Evolutionary conservation across 2,329 filamentous ascomycete genomes (phyloP).

Genomic region (Pestalotiopsis sp.): DNA sequence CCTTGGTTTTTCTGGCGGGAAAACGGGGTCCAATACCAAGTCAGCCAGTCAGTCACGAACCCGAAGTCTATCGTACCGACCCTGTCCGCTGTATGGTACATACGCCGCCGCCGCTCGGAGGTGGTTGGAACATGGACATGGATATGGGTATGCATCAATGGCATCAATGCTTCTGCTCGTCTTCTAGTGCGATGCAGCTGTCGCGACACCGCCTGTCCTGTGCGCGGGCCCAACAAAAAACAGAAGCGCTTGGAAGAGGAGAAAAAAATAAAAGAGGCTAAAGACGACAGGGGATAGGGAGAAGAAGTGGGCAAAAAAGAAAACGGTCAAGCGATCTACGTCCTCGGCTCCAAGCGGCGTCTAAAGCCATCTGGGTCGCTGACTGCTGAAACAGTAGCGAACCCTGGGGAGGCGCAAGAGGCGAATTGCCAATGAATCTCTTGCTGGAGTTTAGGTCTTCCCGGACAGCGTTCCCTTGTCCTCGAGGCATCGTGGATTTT

Average conservation of each 20-base stretch:
- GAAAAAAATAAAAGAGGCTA: not conserved
- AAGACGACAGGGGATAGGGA: not conserved
- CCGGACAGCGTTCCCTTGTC: constrained; percentile 9
- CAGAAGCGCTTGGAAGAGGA: not conserved
- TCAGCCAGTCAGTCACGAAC: not conserved
- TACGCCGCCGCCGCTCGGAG: not conserved
- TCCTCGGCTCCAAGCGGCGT: constrained; percentile 1
- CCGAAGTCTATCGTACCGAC: not conserved
- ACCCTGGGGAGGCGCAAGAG: not conserved
- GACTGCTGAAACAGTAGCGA: constrained; percentile 3
- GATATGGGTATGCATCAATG: not conserved
- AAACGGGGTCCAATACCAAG: not conserved
- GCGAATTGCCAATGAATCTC: not conserved
- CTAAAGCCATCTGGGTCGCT: not conserved
- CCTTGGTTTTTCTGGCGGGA: not conserved
- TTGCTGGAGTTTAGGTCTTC: not conserved
- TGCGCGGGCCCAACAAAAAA: constrained; percentile 8
- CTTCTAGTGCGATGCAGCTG: not conserved
- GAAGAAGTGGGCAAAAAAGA: not conserved
- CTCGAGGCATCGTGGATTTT: not conserved
- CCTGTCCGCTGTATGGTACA: not conserved
- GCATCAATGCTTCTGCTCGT: not conserved
- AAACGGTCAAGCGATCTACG: constrained; percentile 8
- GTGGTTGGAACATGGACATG: not conserved
- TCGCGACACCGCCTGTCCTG: not conserved